A percentile compares a stretch with the other conserved stretches of the same genome.
phyloP scores from a whole-genome alignment of 2,329 filamentous ascomycete genomes.

The Pseudogymnoascus sp. region DNA sequence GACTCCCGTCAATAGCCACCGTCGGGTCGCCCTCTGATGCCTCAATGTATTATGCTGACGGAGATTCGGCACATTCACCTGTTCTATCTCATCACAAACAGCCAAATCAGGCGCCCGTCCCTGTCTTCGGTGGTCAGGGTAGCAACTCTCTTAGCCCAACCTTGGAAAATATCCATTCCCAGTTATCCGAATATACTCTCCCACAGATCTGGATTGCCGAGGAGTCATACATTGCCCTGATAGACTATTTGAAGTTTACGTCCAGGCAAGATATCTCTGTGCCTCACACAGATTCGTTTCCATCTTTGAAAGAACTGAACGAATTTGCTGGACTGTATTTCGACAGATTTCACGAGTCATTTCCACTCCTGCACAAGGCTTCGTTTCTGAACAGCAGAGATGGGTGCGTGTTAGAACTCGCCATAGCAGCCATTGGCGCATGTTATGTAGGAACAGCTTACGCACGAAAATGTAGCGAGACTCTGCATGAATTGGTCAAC shows the following conservation, averaged over 20 bases:
- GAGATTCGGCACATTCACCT: not conserved
- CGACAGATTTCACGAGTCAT: slow-evolving; percentile 10
- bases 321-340: slow-evolving; percentile 12
- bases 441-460: slow-evolving; percentile 8
- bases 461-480: slow-evolving; percentile 2
- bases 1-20: not conserved
- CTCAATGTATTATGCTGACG: slow-evolving; percentile 5
- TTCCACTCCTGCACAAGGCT: slow-evolving; percentile 12
- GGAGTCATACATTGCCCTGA: slow-evolving; percentile 1
- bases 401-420: not conserved
- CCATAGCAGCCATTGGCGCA: slow-evolving; percentile 8
- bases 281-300: not conserved
- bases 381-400: slow-evolving; percentile 9
- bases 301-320: slow-evolving; percentile 10
- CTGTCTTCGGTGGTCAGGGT: not conserved
- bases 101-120: not conserved
- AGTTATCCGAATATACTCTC: not conserved
- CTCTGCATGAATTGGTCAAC: slow-evolving; percentile 9
- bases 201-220: slow-evolving; percentile 8
- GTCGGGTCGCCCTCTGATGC: not conserved
- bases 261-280: not conserved
- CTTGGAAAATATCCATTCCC: not conserved
- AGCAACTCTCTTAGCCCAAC: slow-evolving; percentile 2
- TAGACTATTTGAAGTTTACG: slow-evolving; percentile 7
- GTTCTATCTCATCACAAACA: not conserved